Evolutionary conservation across 305 asterid genomes (phyloP), one percentile per base, ranked within the genome.

Genomic region (Fraxinus paxiana): DNA sequence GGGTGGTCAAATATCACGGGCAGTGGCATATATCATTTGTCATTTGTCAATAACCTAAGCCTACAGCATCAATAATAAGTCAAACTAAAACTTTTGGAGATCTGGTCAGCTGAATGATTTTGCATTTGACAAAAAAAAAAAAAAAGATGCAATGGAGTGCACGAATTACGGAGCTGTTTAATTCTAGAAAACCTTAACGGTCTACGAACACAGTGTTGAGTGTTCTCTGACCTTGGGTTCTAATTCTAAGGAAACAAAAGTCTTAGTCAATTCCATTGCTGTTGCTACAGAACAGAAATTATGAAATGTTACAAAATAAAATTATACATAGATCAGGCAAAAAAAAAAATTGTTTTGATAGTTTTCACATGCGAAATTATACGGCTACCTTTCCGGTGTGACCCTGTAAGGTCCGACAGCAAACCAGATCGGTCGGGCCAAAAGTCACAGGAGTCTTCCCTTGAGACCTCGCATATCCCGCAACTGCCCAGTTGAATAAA

Each of bases 381-480:
- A 83, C 15, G 33, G n/a, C 12, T 34, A 90, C 99, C 98, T 92
- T 96, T 73, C 99, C 98, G 20, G 98, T 90, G 85, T 96, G 99
- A 38, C 98, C 99, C 84, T 94, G 99, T 83, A 96, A 85, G 79
- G 95, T 96, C 91, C 99, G 88, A 86, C 97, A 92, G 85, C 98
- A 96, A 79, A 96, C 98, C 83, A 96, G 97, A 92, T 96, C 99
- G 85, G 98, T 94, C 10, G 93, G 97, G 69, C 98, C 98, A 81
- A 92, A 92, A 79, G 87, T 89, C 80, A 96, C 93, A 75, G 97
- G 89, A 85, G 91, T 85, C 82, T 92, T 92, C 78, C 98, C 98
- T 89, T 92, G 98, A 78, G 97, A 88, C 77, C 90, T 90, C 59
- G 98, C 94, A 85, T 92, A 92, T 22, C 88, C 95, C 28, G 97